phyloP scores from a whole-genome alignment of 106 monocot genomes.

The Xerophyta viscosa region DNA sequence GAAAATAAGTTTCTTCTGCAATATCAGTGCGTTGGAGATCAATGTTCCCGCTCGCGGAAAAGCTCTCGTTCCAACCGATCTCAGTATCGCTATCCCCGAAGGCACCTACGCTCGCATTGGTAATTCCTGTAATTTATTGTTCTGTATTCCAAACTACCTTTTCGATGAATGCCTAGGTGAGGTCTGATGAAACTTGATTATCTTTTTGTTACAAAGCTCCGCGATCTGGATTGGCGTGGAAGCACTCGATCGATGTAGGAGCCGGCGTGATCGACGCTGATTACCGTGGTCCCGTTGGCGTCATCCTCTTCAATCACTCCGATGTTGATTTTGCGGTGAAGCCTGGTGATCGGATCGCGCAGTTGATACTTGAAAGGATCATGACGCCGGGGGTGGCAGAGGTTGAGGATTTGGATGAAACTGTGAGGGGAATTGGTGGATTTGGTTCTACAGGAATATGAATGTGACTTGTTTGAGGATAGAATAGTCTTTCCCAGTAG shows the following conservation, averaged over 20 bases:
- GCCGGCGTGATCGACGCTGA: conserved; percentile 87
- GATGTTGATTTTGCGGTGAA: conserved; percentile 72
- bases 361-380: conserved; percentile 71
- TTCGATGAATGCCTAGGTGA: conserved; percentile 7
- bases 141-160: not conserved
- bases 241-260: conserved; percentile 83
- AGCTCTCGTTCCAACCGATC: conserved; percentile 71
- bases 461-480: not conserved
- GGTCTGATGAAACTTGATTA: not conserved
- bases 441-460: conserved; percentile 83
- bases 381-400: conserved; percentile 58
- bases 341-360: conserved; percentile 62
- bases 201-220: conserved; percentile 43
- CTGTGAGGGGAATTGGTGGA: conserved; percentile 50
- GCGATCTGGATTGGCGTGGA: conserved; percentile 78
- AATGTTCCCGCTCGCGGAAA: conserved; percentile 68
- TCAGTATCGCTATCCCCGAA: conserved; percentile 77
- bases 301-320: conserved; percentile 74
- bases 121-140: conserved; percentile 5
- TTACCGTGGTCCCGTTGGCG: conserved; percentile 67
- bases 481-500: too few species aligned
- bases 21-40: conserved; percentile 44
- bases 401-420: conserved; percentile 54
- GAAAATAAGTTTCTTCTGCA: too few species aligned
- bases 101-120: conserved; percentile 76